Percentiles rank a stretch among this genome's conserved stretches.
phyloP scores from a whole-genome alignment of 345 rosid genomes.

The Populus ilicifolia region DNA sequence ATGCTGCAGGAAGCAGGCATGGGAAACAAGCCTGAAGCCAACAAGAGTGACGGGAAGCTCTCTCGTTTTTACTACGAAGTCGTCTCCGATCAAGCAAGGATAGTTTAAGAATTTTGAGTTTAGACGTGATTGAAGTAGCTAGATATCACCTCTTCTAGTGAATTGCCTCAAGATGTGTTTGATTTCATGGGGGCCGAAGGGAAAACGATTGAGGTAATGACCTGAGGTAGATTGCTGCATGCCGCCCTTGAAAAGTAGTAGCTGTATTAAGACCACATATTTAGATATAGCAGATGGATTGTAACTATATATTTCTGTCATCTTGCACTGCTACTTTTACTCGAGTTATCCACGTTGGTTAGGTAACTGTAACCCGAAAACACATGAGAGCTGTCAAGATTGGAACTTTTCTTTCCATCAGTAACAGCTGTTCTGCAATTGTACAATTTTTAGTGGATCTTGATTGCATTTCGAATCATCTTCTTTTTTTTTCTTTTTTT shows the following conservation, averaged over 20 bases:
- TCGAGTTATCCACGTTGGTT: not conserved
- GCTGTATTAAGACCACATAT: slow-evolving; percentile 3
- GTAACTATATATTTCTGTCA: not conserved
- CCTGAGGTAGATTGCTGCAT: not conserved
- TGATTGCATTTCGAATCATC: no score
- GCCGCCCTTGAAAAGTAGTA: slow-evolving; percentile 1
- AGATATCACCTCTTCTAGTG: not conserved
- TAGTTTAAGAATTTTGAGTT: slow-evolving; percentile 16
- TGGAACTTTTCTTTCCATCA: not conserved
- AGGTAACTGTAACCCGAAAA: slow-evolving; percentile 7
- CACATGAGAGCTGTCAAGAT: not conserved
- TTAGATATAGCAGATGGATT: slow-evolving; percentile 12
- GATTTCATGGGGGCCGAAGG: slow-evolving; percentile 8
- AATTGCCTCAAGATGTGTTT: not conserved
- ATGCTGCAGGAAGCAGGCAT: slow-evolving; percentile 60
- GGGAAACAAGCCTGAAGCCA: slow-evolving; percentile 24
- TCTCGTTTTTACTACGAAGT: slow-evolving; percentile 70
- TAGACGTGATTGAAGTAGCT: not conserved
- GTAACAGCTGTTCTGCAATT: slow-evolving; percentile 8
- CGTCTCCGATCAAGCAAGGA: slow-evolving; percentile 28
- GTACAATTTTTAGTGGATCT: not conserved
- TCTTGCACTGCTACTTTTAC: not conserved
- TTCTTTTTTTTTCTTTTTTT: no score
- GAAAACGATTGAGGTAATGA: not conserved
- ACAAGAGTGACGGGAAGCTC: slow-evolving; percentile 49